These are phyloP conservation scores for Xerocomus potaroensis DNA, from an alignment of 768 basidiomycete species.

Conservation along the genomic window DNA sequence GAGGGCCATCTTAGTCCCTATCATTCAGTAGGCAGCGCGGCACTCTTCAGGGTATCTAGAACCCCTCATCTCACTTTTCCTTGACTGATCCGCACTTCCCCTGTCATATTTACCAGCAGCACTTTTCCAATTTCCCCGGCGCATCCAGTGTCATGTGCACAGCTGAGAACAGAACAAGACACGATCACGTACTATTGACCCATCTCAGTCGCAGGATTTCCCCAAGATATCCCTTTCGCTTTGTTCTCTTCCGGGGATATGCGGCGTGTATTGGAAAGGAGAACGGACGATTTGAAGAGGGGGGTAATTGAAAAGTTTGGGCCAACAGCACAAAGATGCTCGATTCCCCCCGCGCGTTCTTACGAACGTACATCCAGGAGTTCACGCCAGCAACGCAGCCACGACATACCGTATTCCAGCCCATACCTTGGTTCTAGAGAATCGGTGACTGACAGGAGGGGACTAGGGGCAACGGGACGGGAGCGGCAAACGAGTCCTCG, in stretches of 20 bases:
- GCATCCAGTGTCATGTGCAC: neutral
- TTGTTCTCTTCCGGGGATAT: conserved; percentile 6
- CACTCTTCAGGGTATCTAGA: conserved; percentile 1
- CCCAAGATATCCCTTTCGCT: neutral
- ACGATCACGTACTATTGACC: conserved; percentile 6
- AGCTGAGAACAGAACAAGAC: neutral
- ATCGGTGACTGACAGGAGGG: neutral
- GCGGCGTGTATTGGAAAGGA: neutral
- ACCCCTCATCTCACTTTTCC: neutral
- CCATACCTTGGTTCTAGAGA: neutral
- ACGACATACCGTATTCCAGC: neutral
- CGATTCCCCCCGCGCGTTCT: neutral
- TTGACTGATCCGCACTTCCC: conserved; percentile 2
- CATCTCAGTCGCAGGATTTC: neutral
- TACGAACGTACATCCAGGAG: neutral
- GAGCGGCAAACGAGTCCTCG: neutral
- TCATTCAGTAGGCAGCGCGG: neutral
- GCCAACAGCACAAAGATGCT: neutral
- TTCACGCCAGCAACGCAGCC: neutral
- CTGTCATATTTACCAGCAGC: neutral
- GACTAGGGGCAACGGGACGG: neutral
- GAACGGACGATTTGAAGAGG: neutral
- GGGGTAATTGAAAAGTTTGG: neutral
- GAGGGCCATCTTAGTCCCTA: conserved; percentile 5
- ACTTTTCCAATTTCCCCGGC: neutral